These are phyloP conservation scores for Starmerella stellata DNA, from an alignment of 805 yeast genomes.

Conservation along the genomic window DNA sequence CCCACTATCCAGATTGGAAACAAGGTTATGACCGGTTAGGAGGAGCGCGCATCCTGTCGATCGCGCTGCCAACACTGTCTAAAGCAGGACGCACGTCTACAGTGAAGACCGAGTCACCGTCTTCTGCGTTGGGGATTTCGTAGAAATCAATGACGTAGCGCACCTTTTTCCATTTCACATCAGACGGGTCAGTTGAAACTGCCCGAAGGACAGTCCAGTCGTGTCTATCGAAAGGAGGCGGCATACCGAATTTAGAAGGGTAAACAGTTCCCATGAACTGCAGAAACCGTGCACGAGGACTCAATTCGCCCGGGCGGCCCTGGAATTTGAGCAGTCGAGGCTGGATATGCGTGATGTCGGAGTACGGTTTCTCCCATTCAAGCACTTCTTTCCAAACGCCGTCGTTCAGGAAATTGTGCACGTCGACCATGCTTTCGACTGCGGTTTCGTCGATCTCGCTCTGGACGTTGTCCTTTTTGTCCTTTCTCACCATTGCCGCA, in stretches of 20 bases:
- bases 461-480: conserved; percentile 53
- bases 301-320: conserved; percentile 73
- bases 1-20: too few species aligned
- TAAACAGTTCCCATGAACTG: conserved; percentile 46
- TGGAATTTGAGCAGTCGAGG: conserved; percentile 76
- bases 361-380: conserved; percentile 72
- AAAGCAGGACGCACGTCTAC: conserved; percentile 92
- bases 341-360: conserved; percentile 33
- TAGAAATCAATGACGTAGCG: conserved; percentile 92
- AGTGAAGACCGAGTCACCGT: conserved; percentile 57
- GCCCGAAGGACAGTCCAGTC: conserved; percentile 88
- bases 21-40: too few species aligned
- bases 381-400: conserved; percentile 94
- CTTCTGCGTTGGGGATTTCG: conserved; percentile 70
- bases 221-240: conserved; percentile 93
- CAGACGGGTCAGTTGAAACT: conserved; percentile 10
- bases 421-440: conserved; percentile 90
- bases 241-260: conserved; percentile 53
- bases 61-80: conserved; percentile 44
- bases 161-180: conserved; percentile 41
- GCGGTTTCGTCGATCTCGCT: conserved; percentile 46
- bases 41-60: conserved; percentile 56
- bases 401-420: conserved; percentile 88
- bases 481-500: conserved; percentile 90
- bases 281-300: conserved; percentile 68